A percentile compares a stretch with the other conserved stretches of the same genome.
These are phyloP conservation scores for Metarhizium brunneum DNA, from an alignment of 2,329 filamentous ascomycete genomes.

Conservation along the genomic window DNA sequence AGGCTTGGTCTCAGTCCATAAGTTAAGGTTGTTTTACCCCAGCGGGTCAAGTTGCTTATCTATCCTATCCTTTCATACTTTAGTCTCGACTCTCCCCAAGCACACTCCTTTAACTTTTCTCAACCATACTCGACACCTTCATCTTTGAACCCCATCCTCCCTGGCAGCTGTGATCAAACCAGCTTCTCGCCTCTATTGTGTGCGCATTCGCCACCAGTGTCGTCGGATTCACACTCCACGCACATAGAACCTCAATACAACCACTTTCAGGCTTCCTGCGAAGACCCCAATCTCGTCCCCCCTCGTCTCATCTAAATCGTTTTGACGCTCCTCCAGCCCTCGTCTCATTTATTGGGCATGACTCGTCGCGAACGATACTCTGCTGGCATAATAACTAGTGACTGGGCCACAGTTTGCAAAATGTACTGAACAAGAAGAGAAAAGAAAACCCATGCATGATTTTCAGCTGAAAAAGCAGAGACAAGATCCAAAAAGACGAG, in stretches of 20 bases:
- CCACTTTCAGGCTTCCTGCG: background rate
- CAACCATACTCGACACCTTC: no score
- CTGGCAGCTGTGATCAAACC: background rate
- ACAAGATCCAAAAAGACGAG: slow-evolving; percentile 2
- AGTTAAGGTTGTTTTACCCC: no score
- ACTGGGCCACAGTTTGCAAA: slow-evolving; percentile 7
- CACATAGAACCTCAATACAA: background rate
- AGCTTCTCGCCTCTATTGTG: background rate
- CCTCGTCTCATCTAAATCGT: background rate
- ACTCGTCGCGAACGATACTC: slow-evolving; percentile 8
- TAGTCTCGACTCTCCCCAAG: no score
- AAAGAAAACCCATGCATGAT: background rate
- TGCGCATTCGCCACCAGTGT: background rate
- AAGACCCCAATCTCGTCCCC: background rate
- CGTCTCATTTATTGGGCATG: slow-evolving; percentile 5
- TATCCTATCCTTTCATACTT: no score
- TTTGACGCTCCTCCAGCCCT: background rate
- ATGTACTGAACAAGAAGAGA: slow-evolving; percentile 2
- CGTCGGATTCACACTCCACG: background rate
- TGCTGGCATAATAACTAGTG: slow-evolving; percentile 6
- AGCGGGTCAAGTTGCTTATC: no score
- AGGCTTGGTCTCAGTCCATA: no score
- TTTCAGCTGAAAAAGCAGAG: background rate
- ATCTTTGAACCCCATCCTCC: no score
- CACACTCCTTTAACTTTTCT: no score